A percentile compares a stretch with the other conserved stretches of the same genome.
These are phyloP conservation scores for Sporothrix brasiliensis DNA, from an alignment of 2,329 filamentous ascomycete species.

Conservation along the genomic window DNA sequence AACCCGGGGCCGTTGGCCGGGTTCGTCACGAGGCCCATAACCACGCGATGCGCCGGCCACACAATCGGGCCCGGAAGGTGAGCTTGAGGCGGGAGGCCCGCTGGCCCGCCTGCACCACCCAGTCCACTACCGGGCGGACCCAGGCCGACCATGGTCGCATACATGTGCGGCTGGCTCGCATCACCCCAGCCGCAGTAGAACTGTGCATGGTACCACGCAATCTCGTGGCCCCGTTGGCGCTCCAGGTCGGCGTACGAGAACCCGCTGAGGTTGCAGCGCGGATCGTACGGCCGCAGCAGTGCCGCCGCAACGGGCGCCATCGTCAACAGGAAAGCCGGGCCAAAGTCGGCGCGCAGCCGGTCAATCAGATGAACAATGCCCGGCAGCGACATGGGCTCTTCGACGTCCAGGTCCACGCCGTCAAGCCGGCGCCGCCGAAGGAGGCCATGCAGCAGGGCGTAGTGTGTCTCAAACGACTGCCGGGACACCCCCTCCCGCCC, in stretches of 20 bases:
- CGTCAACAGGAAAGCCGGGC: constrained; percentile 69
- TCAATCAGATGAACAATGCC: constrained; percentile 67
- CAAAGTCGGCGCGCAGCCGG: constrained; percentile 67
- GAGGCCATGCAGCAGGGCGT: constrained; percentile 64
- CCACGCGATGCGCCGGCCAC: constrained; percentile 69
- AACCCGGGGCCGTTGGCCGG: constrained; percentile 69
- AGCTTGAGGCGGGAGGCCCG: constrained; percentile 55
- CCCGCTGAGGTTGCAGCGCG: constrained; percentile 69
- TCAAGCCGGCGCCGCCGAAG: constrained; percentile 62
- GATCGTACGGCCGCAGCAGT: constrained; percentile 58
- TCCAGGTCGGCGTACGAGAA: constrained; percentile 76
- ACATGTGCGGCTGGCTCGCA: constrained; percentile 55
- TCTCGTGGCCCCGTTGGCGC: constrained; percentile 61
- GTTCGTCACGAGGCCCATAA: constrained; percentile 75
- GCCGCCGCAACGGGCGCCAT: constrained; percentile 77
- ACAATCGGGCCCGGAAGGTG: constrained; percentile 63
- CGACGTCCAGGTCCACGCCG: constrained; percentile 73
- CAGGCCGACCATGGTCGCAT: constrained; percentile 50
- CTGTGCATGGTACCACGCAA: constrained; percentile 80
- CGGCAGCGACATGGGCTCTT: constrained; percentile 68
- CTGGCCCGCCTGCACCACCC: constrained; percentile 67
- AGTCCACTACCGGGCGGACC: constrained; percentile 70
- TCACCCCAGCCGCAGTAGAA: constrained; percentile 86
- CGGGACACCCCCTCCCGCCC: constrained; percentile 38
- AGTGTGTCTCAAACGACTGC: constrained; percentile 68